A percentile compares a stretch with the other conserved stretches of the same genome.
These are phyloP conservation scores for Fusarium sp. DNA, from an alignment of 2,329 filamentous ascomycete species.

Conservation along the genomic window DNA sequence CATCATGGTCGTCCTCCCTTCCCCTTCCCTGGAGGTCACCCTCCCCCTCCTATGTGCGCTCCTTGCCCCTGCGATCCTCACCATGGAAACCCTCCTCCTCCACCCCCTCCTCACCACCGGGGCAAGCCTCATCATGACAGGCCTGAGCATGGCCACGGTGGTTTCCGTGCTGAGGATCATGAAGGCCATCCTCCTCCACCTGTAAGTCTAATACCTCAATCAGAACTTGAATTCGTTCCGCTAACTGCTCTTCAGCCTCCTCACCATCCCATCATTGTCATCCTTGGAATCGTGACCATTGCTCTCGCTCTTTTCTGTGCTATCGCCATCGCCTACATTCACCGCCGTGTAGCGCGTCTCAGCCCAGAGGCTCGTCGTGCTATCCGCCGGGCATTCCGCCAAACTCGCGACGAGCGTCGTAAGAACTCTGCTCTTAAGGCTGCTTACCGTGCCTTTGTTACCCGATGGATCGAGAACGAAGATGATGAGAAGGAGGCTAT, in stretches of 20 bases:
- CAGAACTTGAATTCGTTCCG: neutral
- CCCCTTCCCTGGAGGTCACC: slow-evolving; percentile 40
- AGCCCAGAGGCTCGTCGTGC: slow-evolving; percentile 35
- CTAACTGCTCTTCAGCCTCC: slow-evolving; percentile 15
- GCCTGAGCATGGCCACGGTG: slow-evolving; percentile 29
- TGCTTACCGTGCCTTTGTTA: slow-evolving; percentile 45
- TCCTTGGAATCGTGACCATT: slow-evolving; percentile 38
- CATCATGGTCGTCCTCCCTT: slow-evolving; percentile 27
- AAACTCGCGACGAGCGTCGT: slow-evolving; percentile 41
- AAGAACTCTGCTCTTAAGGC: slow-evolving; percentile 39
- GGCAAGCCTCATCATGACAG: slow-evolving; percentile 37
- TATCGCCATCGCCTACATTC: slow-evolving; percentile 37
- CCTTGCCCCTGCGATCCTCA: slow-evolving; percentile 21
- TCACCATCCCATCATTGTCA: slow-evolving; percentile 32
- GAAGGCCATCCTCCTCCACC: slow-evolving; percentile 19
- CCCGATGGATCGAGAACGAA: slow-evolving; percentile 37
- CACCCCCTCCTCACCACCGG: slow-evolving; percentile 35
- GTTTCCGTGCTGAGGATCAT: slow-evolving; percentile 21
- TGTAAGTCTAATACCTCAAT: slow-evolving; percentile 23
- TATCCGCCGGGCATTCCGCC: slow-evolving; percentile 38
- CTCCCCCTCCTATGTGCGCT: slow-evolving; percentile 10
- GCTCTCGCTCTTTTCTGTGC: slow-evolving; percentile 41
- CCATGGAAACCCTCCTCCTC: slow-evolving; percentile 35
- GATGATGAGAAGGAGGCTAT: slow-evolving; percentile 39
- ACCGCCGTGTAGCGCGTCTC: slow-evolving; percentile 31